Base-by-base conservation (phyloP, 2,329 filamentous ascomycete genomes). In the Aspergillus vadensis region DNA sequence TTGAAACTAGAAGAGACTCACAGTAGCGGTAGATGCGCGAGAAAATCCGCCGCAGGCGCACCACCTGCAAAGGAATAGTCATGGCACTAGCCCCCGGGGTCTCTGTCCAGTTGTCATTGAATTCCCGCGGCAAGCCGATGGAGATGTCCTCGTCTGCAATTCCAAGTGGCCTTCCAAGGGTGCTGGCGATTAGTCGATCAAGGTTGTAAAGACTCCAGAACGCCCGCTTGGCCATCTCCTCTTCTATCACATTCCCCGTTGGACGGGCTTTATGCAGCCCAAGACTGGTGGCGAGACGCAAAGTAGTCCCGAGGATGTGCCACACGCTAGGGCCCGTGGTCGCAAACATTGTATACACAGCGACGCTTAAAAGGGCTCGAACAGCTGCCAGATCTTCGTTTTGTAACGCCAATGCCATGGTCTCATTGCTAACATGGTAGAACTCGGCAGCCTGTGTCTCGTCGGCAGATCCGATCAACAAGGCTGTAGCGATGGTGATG, bases 171-270 rank as follows among this genome's bases (percentile, higher is more conserved):
- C 77, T 73, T 14, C 74, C 74, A 0, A 79, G 62, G 0, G 77
- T 79, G 25, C 74, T 73, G 0, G 76, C 73, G 47, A 77, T 77
- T 27, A 78, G 69, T 19, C 77, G 71, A 54, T 79, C 77, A 2
- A 79, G 69, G n/a, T 78, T 79, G 59, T 79, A 79, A 7, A 77
- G 67, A 65, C 76, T 77, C 77, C 77, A 79, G 60, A 79, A 79
- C 1, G 74, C 74, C n/a, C 77, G 74, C 57, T 77, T 79, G 2
- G 72, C 66, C 70, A 78, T 75, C 55, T 79, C 76, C 30, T 76
- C 72, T 49, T 77, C 76, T 7, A 71, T 52, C 47, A 72, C 27
- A 53, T 65, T 71, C 4, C 70, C 58, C 36, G 69, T 65, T 1
- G 69, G 65, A 23, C 71, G 69, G 15, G 64, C 60, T 51, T 76